Percentiles rank a stretch among this genome's conserved stretches.
Evolutionary conservation across 345 rosid species (phyloP).

Genomic region (Chamaenerion angustifolium): DNA sequence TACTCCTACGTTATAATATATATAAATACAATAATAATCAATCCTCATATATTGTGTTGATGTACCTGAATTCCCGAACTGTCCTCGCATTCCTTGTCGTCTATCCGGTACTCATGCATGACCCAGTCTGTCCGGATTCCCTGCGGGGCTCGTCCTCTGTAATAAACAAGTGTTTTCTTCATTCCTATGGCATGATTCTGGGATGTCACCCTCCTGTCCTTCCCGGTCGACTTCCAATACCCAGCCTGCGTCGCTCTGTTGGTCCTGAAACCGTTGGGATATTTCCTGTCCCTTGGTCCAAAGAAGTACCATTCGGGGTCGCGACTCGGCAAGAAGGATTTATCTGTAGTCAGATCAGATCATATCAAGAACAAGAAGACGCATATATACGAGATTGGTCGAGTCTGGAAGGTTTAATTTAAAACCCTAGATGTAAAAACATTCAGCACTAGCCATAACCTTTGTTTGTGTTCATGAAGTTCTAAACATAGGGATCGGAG

Average conservation of each 20-base stretch:
- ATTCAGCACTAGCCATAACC: too few relatives aligned
- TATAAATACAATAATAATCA: too few relatives aligned
- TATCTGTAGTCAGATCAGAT: slow-evolving; percentile 35
- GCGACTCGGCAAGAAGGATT: slow-evolving; percentile 77
- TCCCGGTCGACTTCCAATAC: slow-evolving; percentile 90
- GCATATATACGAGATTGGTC: too few relatives aligned
- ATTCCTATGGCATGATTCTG: slow-evolving; percentile 77
- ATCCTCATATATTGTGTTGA: neutral
- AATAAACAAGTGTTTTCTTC: slow-evolving; percentile 94
- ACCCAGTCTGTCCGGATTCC: slow-evolving; percentile 91
- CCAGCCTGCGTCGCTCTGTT: slow-evolving; percentile 87
- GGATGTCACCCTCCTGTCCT: slow-evolving; percentile 57
- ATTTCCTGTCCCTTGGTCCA: slow-evolving; percentile 85
- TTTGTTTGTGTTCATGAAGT: too few relatives aligned
- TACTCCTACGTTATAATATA: too few relatives aligned
- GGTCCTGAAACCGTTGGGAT: slow-evolving; percentile 85
- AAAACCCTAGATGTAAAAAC: too few relatives aligned
- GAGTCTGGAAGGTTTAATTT: too few relatives aligned
- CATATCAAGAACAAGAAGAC: too few relatives aligned
- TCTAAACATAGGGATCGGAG: neutral
- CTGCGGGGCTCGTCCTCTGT: slow-evolving; percentile 87
- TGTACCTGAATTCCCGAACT: slow-evolving; percentile 66
- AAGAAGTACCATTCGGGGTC: slow-evolving; percentile 96
- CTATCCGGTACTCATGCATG: slow-evolving; percentile 94
- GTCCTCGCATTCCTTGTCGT: slow-evolving; percentile 70